These are phyloP conservation scores for Dendrobium huoshanense DNA, from an alignment of 106 monocot genomes.

Conservation along the genomic window DNA sequence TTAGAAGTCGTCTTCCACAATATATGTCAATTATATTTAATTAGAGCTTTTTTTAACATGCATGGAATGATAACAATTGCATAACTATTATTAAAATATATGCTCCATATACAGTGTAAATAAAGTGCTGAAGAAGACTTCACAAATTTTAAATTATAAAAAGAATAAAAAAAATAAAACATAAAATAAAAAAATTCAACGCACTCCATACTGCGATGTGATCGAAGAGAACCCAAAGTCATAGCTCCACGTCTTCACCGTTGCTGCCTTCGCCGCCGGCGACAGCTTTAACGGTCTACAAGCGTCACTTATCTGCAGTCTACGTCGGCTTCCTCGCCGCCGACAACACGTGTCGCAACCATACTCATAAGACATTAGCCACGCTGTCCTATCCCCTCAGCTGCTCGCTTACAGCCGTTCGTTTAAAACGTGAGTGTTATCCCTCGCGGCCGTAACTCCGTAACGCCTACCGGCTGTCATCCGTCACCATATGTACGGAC, in stretches of 20 bases:
- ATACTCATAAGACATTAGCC: background rate
- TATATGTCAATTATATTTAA: too few species aligned
- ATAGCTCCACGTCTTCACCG: background rate
- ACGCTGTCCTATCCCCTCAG: background rate
- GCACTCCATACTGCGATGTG: too few species aligned
- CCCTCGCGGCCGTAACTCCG: background rate
- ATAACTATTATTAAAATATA: too few species aligned
- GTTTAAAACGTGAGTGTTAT: background rate
- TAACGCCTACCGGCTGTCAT: background rate
- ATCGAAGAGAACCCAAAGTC: background rate
- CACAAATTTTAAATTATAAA: too few species aligned
- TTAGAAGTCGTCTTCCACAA: too few species aligned
- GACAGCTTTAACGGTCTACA: constrained; percentile 3
- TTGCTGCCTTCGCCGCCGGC: constrained; percentile 1
- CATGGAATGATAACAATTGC: too few species aligned
- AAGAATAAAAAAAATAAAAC: too few species aligned
- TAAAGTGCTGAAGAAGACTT: too few species aligned
- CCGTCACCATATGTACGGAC: background rate
- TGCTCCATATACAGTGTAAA: too few species aligned
- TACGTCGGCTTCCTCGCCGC: constrained; percentile 8
- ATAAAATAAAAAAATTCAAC: too few species aligned
- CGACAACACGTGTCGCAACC: background rate
- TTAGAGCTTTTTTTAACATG: too few species aligned
- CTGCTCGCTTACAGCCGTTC: background rate
- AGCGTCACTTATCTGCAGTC: constrained; percentile 1